A percentile compares a stretch with the other conserved stretches of the same genome.
These are phyloP conservation scores for Xylariomycetidae sp. DNA, from an alignment of 2,329 filamentous ascomycete species.

Conservation along the genomic window DNA sequence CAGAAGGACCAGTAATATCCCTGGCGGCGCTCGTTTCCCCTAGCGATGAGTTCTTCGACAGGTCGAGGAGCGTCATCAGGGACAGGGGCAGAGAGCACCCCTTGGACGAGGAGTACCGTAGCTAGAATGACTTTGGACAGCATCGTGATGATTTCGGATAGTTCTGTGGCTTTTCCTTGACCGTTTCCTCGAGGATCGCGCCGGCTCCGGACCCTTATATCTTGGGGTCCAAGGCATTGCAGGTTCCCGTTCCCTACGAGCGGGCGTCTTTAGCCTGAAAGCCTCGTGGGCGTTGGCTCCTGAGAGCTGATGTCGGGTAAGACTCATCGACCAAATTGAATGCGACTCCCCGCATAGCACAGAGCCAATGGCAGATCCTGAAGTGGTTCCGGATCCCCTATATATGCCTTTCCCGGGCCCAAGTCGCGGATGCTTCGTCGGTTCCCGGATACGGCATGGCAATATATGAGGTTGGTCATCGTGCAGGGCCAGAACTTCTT, in stretches of 20 bases:
- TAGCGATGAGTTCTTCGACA: constrained; percentile 12
- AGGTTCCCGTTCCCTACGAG: constrained; percentile 3
- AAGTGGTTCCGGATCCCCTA: no score
- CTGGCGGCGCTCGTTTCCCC: constrained; percentile 14
- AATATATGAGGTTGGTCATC: no score
- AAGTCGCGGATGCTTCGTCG: no score
- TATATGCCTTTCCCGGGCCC: no score
- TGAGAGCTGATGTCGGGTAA: constrained; percentile 14
- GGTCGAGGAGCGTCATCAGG: constrained; percentile 12
- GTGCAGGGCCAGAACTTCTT: no score
- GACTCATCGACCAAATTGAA: constrained; percentile 13
- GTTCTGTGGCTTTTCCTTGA: not conserved
- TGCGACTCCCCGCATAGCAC: constrained; percentile 14
- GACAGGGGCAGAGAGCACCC: constrained; percentile 16
- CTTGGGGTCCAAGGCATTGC: constrained; percentile 3
- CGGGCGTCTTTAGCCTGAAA: constrained; percentile 20
- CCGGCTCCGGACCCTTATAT: not conserved
- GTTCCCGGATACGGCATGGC: no score
- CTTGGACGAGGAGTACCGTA: constrained; percentile 16
- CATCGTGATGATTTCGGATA: constrained; percentile 11
- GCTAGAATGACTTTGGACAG: constrained; percentile 18
- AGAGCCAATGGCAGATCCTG: no score
- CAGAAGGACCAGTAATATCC: constrained; percentile 23
- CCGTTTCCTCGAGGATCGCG: not conserved
- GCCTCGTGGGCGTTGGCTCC: constrained; percentile 16